Evolutionary conservation across 306 rosid species (phyloP).

Genomic region (Prunus armeniaca): DNA sequence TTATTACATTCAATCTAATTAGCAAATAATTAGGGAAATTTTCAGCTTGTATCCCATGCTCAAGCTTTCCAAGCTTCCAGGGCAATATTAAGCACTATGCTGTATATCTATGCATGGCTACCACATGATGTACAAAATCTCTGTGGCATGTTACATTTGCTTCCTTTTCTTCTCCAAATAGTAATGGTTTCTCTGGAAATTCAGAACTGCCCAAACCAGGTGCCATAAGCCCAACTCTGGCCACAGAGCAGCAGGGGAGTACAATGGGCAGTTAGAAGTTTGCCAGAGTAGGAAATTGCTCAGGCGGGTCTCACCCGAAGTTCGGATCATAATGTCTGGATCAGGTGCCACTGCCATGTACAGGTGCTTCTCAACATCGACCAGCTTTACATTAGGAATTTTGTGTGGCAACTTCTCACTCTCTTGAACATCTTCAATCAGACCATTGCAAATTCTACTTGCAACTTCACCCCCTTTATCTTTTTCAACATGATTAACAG

Average conservation of each 20-base stretch:
- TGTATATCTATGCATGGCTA: no score
- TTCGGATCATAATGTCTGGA: constrained; percentile 64
- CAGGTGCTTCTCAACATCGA: constrained; percentile 62
- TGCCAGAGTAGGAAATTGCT: constrained; percentile 88
- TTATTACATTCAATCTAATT: background rate
- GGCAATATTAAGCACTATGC: background rate
- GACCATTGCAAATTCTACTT: constrained; percentile 22
- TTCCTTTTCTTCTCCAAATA: constrained; percentile 64
- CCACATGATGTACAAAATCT: background rate
- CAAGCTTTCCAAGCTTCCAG: background rate
- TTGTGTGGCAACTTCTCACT: constrained; percentile 12
- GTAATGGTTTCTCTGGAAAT: constrained; percentile 53
- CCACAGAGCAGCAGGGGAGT: constrained; percentile 69
- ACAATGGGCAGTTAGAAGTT: constrained; percentile 55
- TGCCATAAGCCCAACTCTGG: constrained; percentile 73
- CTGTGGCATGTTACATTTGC: constrained; percentile 13
- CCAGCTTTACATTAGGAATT: constrained; percentile 42
- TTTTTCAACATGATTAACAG: background rate
- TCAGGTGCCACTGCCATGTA: constrained; percentile 80
- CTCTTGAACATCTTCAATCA: constrained; percentile 24
- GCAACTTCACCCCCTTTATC: constrained; percentile 18
- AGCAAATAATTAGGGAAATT: background rate
- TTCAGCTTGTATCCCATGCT: background rate
- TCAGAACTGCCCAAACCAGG: constrained; percentile 60
- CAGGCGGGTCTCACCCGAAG: constrained; percentile 64